Evolutionary conservation across 768 basidiomycete genomes (phyloP).

Genomic region (Serpula lacrymans): DNA sequence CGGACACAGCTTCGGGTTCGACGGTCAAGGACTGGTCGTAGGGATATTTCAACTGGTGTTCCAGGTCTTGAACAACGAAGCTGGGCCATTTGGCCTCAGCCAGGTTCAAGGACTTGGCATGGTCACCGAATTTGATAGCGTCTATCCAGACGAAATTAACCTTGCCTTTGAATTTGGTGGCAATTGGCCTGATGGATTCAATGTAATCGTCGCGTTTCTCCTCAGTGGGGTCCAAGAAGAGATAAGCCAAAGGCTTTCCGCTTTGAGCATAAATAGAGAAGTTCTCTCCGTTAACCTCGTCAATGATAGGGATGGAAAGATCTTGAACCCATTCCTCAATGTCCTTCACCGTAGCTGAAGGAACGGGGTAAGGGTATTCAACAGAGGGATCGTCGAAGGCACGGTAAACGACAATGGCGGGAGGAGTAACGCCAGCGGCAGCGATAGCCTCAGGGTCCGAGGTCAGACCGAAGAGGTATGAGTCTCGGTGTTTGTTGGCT

Average conservation of each 20-base stretch:
- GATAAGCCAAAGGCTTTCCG: conserved; percentile 86
- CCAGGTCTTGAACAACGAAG: conserved; percentile 88
- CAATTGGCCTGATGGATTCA: conserved; percentile 69
- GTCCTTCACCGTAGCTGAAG: conserved; percentile 53
- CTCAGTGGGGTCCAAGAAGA: conserved; percentile 83
- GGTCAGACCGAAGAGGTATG: conserved; percentile 87
- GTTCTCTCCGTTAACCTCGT: conserved; percentile 93
- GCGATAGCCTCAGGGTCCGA: conserved; percentile 68
- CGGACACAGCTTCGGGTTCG: conserved; percentile 51
- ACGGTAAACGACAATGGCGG: conserved; percentile 90
- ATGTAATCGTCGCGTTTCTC: conserved; percentile 63
- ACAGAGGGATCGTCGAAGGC: conserved; percentile 80
- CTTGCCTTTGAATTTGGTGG: conserved; percentile 77
- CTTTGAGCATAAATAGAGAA: conserved; percentile 82
- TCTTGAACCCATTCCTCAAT: conserved; percentile 77
- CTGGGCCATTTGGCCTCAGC: conserved; percentile 84
- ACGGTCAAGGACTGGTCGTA: conserved; percentile 65
- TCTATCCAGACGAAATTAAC: conserved; percentile 99
- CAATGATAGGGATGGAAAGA: conserved; percentile 83
- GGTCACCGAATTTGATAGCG: conserved; percentile 90
- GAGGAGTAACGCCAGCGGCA: conserved; percentile 71
- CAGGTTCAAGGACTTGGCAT: conserved; percentile 93
- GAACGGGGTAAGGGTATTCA: conserved; percentile 60
- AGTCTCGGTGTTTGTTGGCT: conserved; percentile 88
- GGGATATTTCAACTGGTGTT: conserved; percentile 87